Conservation (phyloP, 2,329 filamentous ascomycete genomes). For the Parascedosporium putredinis region DNA sequence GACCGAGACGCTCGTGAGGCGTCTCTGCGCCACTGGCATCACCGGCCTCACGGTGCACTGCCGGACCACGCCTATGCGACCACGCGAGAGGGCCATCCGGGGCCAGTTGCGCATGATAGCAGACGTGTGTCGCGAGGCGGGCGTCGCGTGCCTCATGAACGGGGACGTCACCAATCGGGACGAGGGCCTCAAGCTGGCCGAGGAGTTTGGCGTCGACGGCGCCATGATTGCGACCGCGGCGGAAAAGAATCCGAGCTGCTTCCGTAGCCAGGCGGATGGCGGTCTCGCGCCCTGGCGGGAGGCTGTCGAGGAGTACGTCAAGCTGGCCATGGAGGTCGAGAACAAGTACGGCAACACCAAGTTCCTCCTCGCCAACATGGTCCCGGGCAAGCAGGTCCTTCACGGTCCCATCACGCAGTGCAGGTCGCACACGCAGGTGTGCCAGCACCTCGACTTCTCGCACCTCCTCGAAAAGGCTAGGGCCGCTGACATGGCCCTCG, state of each 20-base stretch:
- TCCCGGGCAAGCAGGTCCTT: slow-evolving; percentile 62
- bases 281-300: slow-evolving; percentile 66
- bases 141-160: slow-evolving; percentile 92
- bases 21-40: slow-evolving; percentile 79
- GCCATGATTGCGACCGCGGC: slow-evolving; percentile 96
- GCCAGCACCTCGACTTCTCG: slow-evolving; percentile 53
- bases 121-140: slow-evolving; percentile 67
- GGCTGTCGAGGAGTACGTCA: slow-evolving; percentile 66
- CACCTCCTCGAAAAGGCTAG: slow-evolving; percentile 54
- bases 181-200: slow-evolving; percentile 58
- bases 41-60: slow-evolving; percentile 90
- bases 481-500: slow-evolving; percentile 53
- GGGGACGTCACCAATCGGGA: slow-evolving; percentile 75
- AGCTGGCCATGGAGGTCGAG: slow-evolving; percentile 61
- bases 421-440: slow-evolving; percentile 62
- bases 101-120: slow-evolving; percentile 78
- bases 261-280: slow-evolving; percentile 58
- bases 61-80: slow-evolving; percentile 91
- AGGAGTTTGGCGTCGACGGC: slow-evolving; percentile 78
- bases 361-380: slow-evolving; percentile 73
- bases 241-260: slow-evolving; percentile 84
- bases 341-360: slow-evolving; percentile 93
- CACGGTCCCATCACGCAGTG: slow-evolving; percentile 52
- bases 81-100: slow-evolving; percentile 76
- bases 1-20: slow-evolving; percentile 67